phyloP scores from a whole-genome alignment of 306 rosid genomes.

The Casuarina cunninghamiana region DNA sequence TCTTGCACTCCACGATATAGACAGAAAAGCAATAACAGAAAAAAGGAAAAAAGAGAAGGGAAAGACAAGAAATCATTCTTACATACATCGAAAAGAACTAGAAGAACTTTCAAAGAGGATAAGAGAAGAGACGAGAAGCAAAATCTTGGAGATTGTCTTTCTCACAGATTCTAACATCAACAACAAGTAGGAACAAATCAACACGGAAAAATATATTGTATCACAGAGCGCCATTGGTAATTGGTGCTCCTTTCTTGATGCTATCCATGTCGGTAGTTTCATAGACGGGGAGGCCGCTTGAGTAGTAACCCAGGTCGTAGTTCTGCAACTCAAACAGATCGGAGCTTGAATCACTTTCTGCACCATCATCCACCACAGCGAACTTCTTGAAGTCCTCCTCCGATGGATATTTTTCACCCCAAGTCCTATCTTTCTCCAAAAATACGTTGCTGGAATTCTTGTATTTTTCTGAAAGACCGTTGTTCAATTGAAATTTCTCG shows the following conservation, averaged over 20 bases:
- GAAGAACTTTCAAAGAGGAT: constrained; percentile 36
- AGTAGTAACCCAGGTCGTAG: constrained; percentile 75
- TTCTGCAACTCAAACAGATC: constrained; percentile 93
- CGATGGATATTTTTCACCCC: constrained; percentile 28
- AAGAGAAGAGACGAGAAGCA: constrained; percentile 20
- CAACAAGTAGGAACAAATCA: constrained; percentile 21
- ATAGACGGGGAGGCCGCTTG: constrained; percentile 88
- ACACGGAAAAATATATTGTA: constrained; percentile 28
- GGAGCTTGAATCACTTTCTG: constrained; percentile 94
- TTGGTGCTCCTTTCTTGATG: constrained; percentile 82
- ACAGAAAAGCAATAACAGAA: constrained; percentile 24
- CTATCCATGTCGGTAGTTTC: constrained; percentile 92
- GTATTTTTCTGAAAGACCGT: constrained; percentile 47
- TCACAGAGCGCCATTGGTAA: constrained; percentile 60
- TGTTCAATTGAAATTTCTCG: constrained; percentile 32
- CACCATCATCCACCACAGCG: constrained; percentile 68
- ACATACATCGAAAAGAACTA: constrained; percentile 31
- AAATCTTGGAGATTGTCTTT: constrained; percentile 39
- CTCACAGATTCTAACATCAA: constrained; percentile 43
- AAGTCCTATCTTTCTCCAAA: constrained; percentile 38
- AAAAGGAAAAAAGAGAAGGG: background rate
- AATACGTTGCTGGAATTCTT: constrained; percentile 36
- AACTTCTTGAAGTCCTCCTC: constrained; percentile 33
- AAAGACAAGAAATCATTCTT: constrained; percentile 64
- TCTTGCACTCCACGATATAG: constrained; percentile 35